A percentile compares a stretch with the other conserved stretches of the same genome.
These are phyloP conservation scores for Venturia nashicola DNA, from an alignment of 2,329 filamentous ascomycete genomes.

Conservation along the genomic window DNA sequence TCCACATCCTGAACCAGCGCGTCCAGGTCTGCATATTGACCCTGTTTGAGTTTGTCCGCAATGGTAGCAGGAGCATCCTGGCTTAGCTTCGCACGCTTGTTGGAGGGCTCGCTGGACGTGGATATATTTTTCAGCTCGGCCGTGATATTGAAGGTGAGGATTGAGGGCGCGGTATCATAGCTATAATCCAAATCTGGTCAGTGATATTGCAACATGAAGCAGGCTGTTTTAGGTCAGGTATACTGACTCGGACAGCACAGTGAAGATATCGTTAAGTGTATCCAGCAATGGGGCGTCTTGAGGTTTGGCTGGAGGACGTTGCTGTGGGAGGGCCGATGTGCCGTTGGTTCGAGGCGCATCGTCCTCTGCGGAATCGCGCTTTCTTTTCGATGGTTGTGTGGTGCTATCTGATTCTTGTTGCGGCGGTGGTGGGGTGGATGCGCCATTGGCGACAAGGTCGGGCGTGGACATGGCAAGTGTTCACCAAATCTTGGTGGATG, in stretches of 20 bases:
- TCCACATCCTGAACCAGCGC: slow-evolving; percentile 22
- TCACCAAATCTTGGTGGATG: background rate
- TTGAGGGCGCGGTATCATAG: slow-evolving; percentile 3
- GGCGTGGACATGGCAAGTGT: background rate
- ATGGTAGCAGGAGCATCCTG: slow-evolving; percentile 24
- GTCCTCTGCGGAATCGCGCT: background rate
- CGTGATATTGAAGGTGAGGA: background rate
- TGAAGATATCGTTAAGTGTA: background rate
- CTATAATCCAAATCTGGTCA: background rate
- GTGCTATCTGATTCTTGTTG: background rate
- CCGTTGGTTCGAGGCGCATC: slow-evolving; percentile 5
- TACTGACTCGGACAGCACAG: slow-evolving; percentile 1
- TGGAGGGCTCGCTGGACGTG: slow-evolving; percentile 26
- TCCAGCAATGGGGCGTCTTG: background rate
- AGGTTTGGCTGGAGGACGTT: background rate
- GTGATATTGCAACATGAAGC: background rate
- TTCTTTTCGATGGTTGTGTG: slow-evolving; percentile 1
- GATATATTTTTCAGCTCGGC: slow-evolving; percentile 3
- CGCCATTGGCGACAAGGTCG: background rate
- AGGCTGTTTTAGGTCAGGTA: background rate
- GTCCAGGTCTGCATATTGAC: slow-evolving; percentile 28
- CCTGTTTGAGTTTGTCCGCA: slow-evolving; percentile 23
- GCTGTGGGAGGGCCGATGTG: background rate
- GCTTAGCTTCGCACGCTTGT: slow-evolving; percentile 33
- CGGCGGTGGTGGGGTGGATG: background rate